Conservation (phyloP, 208 protist genomes). For the Herpetomonas samuelpessoai region DNA sequence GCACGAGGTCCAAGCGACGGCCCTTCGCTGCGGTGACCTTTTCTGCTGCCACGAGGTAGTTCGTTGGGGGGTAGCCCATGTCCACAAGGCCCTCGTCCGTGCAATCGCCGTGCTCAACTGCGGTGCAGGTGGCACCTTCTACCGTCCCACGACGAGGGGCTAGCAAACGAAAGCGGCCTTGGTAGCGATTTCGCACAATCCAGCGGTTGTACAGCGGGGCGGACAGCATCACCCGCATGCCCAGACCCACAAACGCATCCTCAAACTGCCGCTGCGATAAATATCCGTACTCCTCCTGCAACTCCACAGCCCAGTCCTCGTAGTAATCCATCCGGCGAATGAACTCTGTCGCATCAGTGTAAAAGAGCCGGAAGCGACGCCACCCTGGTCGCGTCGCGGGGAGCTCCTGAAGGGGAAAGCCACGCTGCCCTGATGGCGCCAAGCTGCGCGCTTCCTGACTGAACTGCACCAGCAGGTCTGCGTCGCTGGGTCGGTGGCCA, state of each 20-base stretch:
- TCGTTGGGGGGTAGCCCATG: not conserved
- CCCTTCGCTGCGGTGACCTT: not conserved
- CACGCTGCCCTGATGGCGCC: not conserved
- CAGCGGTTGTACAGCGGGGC: slow-evolving; percentile 5
- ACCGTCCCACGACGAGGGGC: not conserved
- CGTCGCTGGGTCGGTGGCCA: not conserved
- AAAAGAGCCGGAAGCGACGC: slow-evolving; percentile 1
- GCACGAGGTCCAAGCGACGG: not conserved
- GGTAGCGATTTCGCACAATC: slow-evolving; percentile 1
- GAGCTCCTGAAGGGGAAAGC: not conserved
- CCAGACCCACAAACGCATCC: not conserved
- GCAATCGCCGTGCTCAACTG: not conserved
- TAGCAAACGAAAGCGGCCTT: not conserved
- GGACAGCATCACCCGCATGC: slow-evolving; percentile 2
- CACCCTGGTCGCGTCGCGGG: not conserved
- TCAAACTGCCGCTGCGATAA: slow-evolving; percentile 4
- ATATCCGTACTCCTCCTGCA: slow-evolving; percentile 6
- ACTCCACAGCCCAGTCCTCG: slow-evolving; percentile 2
- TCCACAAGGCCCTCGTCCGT: not conserved
- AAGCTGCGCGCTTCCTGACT: not conserved
- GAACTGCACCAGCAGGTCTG: not conserved
- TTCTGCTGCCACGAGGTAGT: slow-evolving; percentile 4
- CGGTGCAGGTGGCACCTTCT: not conserved
- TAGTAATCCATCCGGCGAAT: slow-evolving; percentile 4
- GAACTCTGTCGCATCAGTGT: slow-evolving; percentile 4